A percentile compares a stretch with the other conserved stretches of the same genome.
phyloP scores from a whole-genome alignment of 768 basidiomycete species.

The Mycena albidolilacea region DNA sequence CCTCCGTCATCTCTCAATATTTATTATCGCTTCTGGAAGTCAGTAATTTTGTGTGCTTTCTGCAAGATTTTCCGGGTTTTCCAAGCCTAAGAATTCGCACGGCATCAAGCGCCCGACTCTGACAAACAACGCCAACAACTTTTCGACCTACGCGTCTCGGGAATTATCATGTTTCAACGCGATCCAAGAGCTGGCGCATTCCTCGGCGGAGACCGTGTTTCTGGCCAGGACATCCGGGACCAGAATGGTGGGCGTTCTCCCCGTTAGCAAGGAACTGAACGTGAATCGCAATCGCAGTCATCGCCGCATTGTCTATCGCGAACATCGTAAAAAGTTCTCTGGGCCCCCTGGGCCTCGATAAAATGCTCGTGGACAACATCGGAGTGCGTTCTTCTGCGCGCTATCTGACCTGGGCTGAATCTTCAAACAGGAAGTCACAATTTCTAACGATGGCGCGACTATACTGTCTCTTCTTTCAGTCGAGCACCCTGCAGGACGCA shows the following conservation, averaged over 20 bases:
- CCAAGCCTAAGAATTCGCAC: no score
- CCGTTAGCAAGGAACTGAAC: conserved; percentile 9
- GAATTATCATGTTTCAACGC: conserved; percentile 82
- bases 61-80: no score
- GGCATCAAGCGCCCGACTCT: no score
- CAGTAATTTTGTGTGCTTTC: conserved; percentile 1
- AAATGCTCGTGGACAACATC: conserved; percentile 98
- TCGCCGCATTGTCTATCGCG: conserved; percentile 96
- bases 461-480: conserved; percentile 95
- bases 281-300: conserved; percentile 67
- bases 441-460: conserved; percentile 99
- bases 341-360: conserved; percentile 95
- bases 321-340: conserved; percentile 98
- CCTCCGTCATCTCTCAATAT: conserved; percentile 32
- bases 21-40: conserved; percentile 38
- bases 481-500: conserved; percentile 96
- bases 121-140: conserved; percentile 18
- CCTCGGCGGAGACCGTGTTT: conserved; percentile 93
- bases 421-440: conserved; percentile 90
- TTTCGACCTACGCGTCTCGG: conserved; percentile 29
- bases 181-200: conserved; percentile 94
- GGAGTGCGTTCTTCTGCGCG: conserved; percentile 74
- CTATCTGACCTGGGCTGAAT: not conserved
- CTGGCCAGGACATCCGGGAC: conserved; percentile 96
- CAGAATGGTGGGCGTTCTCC: conserved; percentile 84